Evolutionary conservation across 768 basidiomycete genomes (phyloP), one percentile per base, ranked within the genome.

Genomic region (Ramaria sp.): DNA sequence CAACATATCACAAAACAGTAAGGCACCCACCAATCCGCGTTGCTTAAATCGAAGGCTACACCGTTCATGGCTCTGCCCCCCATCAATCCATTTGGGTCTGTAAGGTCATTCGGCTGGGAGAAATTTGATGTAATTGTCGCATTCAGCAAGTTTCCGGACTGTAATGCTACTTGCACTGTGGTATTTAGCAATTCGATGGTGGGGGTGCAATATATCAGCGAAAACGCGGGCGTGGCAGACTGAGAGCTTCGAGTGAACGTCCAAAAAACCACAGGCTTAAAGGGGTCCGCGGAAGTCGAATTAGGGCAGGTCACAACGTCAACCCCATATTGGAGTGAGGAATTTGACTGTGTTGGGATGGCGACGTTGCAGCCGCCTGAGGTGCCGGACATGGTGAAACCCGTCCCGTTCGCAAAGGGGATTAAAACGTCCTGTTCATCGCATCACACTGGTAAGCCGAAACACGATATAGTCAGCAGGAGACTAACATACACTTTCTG

Each of bases 211-310:
- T 34, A 57, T 10, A 57, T 20, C 42, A 57, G 47, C 9, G 55
- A 30, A 51, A 78, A 69, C 5, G 76, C 74, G 7, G 76, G 75
- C 20, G 77, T 73, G 3, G 76, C 71, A 51, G 59, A 61, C 1
- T 73, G 63, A 27, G 61, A 48, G 15, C 77, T 73, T n/a, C 66
- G 59, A 54, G 69, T 70, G 66, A 81, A 80, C 64, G 80, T 78
- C 81, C 80, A 83, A 63, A 81, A 80, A 24, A 79, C 69, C 17
- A 78, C 71, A 0, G 80, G 79, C 15, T 67, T 71, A 43, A 78
- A 78, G 43, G 75, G 67, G 11, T 66, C 61, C 2, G 69, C 67
- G 9, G 64, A 9, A 7, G 24, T 10, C 11, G 19, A 48, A 45
- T 38, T 33, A 19, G 54, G 33, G 24, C 55, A 57, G 3, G 27